Base-by-base conservation (phyloP, 441 rosid species). In the Populus hybrid region DNA sequence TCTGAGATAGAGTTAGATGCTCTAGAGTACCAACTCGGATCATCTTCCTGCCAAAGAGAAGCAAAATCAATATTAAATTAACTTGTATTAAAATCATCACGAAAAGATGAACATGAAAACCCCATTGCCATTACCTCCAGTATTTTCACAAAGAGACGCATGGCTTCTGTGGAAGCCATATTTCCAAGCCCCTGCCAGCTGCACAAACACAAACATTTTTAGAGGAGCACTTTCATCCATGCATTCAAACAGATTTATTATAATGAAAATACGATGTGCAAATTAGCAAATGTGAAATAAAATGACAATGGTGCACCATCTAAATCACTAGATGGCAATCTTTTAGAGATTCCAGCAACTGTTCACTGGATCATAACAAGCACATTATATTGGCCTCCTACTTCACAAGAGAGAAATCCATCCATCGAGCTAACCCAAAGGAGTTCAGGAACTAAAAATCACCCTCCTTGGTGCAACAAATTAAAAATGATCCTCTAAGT, bases 101-200 rank as follows among this genome's bases (percentile, higher is more conserved):
- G 35, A 34, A 42, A 82, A 23, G 7, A 63, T 34, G 12, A 66
- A 80, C 18, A 38, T 70, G 67, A 70, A 78, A 76, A 74, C 18
- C 3, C 70, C 59, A 80, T 46, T 73, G 76, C 76, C 36, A 42
- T 40, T 78, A 93, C 99, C 99, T 97, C 99, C 81, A 97, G 81
- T 80, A 97, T 91, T 87, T 97, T 97, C 87, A 94, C 98, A 87
- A 97, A 97, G 70, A 97, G 99, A 71, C 98, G 98, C 99, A 97
- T 97, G 19, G 98, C 98, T 88, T 94, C 99, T 38, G 97, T 87
- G 53, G 94, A 76, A 67, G 88, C 92, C 99, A 97, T 94, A 82
- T 87, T 87, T 71, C 93, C 98, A 18, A 97, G 98, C 79, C 92
- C 95, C 82, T 97, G 88, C 99, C 99, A 94, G 84, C 99, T 94